Evolutionary conservation across 306 rosid species (phyloP).

Genomic region (Vachellia collinsii): DNA sequence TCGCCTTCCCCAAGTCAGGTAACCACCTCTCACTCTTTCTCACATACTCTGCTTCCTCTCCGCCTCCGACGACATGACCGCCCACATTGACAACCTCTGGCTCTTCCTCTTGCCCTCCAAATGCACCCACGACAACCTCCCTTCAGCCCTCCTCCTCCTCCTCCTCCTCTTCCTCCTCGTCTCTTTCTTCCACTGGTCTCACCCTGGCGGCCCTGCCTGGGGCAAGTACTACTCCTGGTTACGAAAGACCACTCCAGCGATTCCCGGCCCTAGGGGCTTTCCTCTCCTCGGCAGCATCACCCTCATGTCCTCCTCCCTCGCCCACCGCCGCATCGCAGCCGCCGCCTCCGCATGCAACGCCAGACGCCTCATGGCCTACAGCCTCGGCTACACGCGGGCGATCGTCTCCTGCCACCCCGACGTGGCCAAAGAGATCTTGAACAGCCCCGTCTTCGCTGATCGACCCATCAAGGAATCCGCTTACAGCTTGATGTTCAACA

Average conservation of each 20-base stretch:
- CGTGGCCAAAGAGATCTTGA: conserved; percentile 67
- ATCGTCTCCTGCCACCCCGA: conserved; percentile 63
- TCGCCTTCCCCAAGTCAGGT: background rate
- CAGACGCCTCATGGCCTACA: conserved; percentile 70
- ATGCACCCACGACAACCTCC: conserved; percentile 56
- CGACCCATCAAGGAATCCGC: conserved; percentile 82
- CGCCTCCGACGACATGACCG: conserved; percentile 43
- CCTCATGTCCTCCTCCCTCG: conserved; percentile 60
- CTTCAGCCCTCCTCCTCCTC: conserved; percentile 47
- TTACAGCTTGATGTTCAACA: conserved; percentile 74
- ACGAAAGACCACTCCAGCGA: background rate
- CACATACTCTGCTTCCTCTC: background rate
- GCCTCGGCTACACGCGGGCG: conserved; percentile 66
- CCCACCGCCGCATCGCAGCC: conserved; percentile 69
- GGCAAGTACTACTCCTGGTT: conserved; percentile 45
- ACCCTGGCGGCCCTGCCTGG: conserved; percentile 99
- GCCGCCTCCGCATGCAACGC: conserved; percentile 64
- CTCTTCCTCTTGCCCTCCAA: conserved; percentile 63
- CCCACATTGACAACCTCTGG: conserved; percentile 74
- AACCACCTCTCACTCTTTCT: background rate
- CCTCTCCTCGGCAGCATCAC: conserved; percentile 84
- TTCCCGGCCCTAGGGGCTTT: conserved; percentile 87
- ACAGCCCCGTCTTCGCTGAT: conserved; percentile 61
- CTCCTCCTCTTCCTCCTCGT: conserved; percentile 45
- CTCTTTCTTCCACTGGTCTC: conserved; percentile 68